These are phyloP conservation scores for Emmonsia crescens DNA, from an alignment of 2,329 filamentous ascomycete species.

Conservation along the genomic window DNA sequence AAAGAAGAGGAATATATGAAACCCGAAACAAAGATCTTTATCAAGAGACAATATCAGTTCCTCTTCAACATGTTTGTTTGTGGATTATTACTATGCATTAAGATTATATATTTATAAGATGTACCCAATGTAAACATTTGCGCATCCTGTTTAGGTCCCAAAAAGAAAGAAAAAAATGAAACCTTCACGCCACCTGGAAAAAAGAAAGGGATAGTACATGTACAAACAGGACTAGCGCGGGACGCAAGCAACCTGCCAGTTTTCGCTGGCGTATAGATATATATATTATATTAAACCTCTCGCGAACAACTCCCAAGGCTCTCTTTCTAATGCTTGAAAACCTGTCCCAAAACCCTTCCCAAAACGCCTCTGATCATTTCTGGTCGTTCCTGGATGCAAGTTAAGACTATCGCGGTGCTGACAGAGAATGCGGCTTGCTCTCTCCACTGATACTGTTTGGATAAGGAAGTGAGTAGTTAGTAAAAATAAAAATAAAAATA, in stretches of 20 bases:
- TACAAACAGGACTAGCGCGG: too few relatives aligned
- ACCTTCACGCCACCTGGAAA: background rate
- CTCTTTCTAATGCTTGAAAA: conserved; percentile 26
- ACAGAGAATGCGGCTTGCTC: conserved; percentile 56
- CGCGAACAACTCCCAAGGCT: background rate
- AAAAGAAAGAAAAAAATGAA: too few relatives aligned
- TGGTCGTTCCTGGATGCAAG: conserved; percentile 53
- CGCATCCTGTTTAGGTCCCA: too few relatives aligned
- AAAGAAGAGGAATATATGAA: too few relatives aligned
- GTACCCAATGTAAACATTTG: too few relatives aligned
- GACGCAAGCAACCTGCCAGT: background rate
- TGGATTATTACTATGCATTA: too few relatives aligned
- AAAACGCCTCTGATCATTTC: conserved; percentile 56
- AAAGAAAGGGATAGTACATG: too few relatives aligned
- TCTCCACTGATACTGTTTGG: conserved; percentile 50
- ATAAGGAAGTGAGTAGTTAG: conserved; percentile 5
- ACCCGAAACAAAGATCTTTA: too few relatives aligned
- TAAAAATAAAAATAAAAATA: background rate
- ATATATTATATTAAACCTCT: background rate
- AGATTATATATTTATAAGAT: too few relatives aligned
- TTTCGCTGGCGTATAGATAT: background rate
- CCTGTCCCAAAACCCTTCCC: conserved; percentile 47
- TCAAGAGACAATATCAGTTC: background rate
- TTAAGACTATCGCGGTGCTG: conserved; percentile 60
- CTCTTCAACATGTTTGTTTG: background rate